These are phyloP conservation scores for Wallacemonas sp. DNA, from an alignment of 208 protist genomes.

Conservation along the genomic window DNA sequence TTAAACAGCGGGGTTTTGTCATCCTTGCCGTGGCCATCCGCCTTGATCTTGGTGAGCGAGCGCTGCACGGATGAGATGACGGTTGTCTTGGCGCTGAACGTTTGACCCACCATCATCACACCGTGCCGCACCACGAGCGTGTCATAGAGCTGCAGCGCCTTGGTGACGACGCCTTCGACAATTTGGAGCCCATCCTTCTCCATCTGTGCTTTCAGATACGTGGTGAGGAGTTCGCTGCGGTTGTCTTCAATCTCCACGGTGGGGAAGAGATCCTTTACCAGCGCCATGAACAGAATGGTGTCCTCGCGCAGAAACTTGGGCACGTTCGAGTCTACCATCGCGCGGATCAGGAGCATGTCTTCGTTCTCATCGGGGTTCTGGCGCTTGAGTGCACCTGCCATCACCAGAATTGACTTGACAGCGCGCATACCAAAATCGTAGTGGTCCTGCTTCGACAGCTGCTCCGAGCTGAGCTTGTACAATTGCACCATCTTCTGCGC, in stretches of 20 bases:
- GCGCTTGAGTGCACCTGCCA: slow-evolving; percentile 93
- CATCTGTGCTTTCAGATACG: slow-evolving; percentile 79
- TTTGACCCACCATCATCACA: slow-evolving; percentile 96
- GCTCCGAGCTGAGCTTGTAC: slow-evolving; percentile 95
- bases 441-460: slow-evolving; percentile 96
- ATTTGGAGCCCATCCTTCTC: slow-evolving; percentile 66
- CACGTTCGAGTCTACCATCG: slow-evolving; percentile 94
- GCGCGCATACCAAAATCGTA: slow-evolving; percentile 97
- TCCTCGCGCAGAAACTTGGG: slow-evolving; percentile 96
- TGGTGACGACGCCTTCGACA: slow-evolving; percentile 84
- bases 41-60: slow-evolving; percentile 80
- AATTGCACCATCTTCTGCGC: slow-evolving; percentile 97
- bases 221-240: slow-evolving; percentile 76
- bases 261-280: slow-evolving; percentile 94
- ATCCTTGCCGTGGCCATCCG: slow-evolving; percentile 70
- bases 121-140: slow-evolving; percentile 92
- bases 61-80: slow-evolving; percentile 76
- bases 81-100: slow-evolving; percentile 93
- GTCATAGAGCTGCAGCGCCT: slow-evolving; percentile 94
- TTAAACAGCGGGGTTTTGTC: slow-evolving; percentile 79
- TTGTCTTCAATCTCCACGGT: slow-evolving; percentile 81
- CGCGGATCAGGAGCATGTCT: slow-evolving; percentile 94
- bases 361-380: slow-evolving; percentile 89
- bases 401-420: slow-evolving; percentile 95
- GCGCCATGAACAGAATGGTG: slow-evolving; percentile 92